Percentiles rank a stretch among this genome's conserved stretches.
Conservation (phyloP, 202 grass and related monocot species). For the Digitaria exilis region DNA sequence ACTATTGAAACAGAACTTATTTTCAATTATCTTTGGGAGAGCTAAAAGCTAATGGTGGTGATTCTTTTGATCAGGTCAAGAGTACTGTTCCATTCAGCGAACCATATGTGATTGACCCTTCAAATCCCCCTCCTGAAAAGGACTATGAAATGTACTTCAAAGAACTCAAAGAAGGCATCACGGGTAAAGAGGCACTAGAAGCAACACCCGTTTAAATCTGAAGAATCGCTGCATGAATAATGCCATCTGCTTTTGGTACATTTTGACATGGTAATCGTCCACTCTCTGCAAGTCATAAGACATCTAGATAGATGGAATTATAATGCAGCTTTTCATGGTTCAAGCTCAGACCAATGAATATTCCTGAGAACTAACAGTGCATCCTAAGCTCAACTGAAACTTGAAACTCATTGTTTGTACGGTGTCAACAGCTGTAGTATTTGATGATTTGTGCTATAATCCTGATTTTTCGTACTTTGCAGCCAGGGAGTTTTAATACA, state of each 20-base stretch:
- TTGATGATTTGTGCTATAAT: constrained; percentile 12
- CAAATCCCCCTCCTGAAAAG: constrained; percentile 87
- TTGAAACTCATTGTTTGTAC: not conserved
- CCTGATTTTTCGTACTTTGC: not conserved
- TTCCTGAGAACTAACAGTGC: not conserved
- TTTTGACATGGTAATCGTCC: constrained; percentile 10
- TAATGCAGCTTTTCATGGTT: not conserved
- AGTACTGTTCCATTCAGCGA: constrained; percentile 95
- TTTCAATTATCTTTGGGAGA: constrained; percentile 4
- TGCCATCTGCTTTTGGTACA: constrained; percentile 13
- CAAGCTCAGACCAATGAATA: constrained; percentile 3
- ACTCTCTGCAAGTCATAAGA: not conserved
- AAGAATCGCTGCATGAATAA: constrained; percentile 32
- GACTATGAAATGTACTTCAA: constrained; percentile 87
- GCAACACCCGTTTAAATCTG: constrained; percentile 56
- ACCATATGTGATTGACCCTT: constrained; percentile 67
- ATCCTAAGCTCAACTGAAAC: not conserved
- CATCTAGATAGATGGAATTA: constrained; percentile 2
- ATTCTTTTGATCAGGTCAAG: constrained; percentile 68
- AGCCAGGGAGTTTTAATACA: not conserved
- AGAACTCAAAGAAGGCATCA: constrained; percentile 81
- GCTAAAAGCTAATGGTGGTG: constrained; percentile 9
- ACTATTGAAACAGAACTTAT: not conserved
- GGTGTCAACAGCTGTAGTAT: not conserved
- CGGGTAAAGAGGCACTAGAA: constrained; percentile 89